Conservation (phyloP, 2,329 filamentous ascomycete species). For the Coniella lustricola region DNA sequence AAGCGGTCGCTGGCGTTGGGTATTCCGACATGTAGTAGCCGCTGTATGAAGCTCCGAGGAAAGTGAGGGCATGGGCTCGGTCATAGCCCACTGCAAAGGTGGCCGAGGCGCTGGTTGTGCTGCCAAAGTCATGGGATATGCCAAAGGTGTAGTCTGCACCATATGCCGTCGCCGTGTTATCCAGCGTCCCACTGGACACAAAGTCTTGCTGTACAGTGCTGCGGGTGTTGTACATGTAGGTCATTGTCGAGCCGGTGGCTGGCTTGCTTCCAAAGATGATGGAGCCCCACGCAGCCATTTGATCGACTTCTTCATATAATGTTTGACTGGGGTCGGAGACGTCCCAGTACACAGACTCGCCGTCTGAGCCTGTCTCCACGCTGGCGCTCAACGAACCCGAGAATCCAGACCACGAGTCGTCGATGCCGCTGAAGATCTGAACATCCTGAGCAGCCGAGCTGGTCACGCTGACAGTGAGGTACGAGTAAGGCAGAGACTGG, state of each 20-base stretch:
- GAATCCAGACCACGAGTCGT: conserved; percentile 27
- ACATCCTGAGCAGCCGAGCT: conserved; percentile 13
- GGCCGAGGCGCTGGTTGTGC: conserved; percentile 3
- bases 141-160: conserved; percentile 5
- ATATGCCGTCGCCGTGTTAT: conserved; percentile 1
- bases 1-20: background rate
- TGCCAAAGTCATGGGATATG: conserved; percentile 9
- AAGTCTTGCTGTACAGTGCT: conserved; percentile 6
- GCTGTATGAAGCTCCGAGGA: conserved; percentile 7
- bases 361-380: background rate
- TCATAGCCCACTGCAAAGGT: conserved; percentile 10
- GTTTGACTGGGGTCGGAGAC: conserved; percentile 6
- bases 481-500: conserved; percentile 29
- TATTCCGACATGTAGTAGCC: conserved; percentile 10
- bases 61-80: conserved; percentile 1
- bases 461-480: conserved; percentile 23
- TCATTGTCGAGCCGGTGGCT: background rate
- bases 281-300: conserved; percentile 14
- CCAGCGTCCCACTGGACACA: background rate
- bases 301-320: conserved; percentile 6
- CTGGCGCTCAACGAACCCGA: background rate
- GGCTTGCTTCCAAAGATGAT: conserved; percentile 10
- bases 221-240: conserved; percentile 3
- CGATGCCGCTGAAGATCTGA: conserved; percentile 28
- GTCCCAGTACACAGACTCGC: conserved; percentile 10